Evolutionary conservation across 345 rosid genomes (phyloP), one percentile per base, ranked within the genome.

Genomic region (Trapa incisa): DNA sequence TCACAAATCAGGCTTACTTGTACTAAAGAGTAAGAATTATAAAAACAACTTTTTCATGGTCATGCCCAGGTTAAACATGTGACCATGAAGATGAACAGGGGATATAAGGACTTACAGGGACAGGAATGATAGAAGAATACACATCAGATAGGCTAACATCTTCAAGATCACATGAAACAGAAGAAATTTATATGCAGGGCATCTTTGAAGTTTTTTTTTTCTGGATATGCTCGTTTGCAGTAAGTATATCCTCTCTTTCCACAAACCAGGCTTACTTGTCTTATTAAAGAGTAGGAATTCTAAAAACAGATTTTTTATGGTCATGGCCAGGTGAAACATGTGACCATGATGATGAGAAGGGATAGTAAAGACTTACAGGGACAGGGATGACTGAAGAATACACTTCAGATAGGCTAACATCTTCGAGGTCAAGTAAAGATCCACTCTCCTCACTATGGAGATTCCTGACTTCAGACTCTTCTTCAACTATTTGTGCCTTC

Each of bases 401-500:
- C 70, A 88, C 88, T 77, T 94, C 99, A 32, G 85, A 74, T 82
- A 90, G 78, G 78, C 76, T 76, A 70, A 90, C 97, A 67, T 94
- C 99, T 80, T 90, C 96, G 72, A 87, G 72, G 65, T 81, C 99
- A 81, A 94, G 80, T 77, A 86, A 86, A 75, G 88, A 67, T 65
- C 91, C 97, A 73, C 82, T 80, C 76, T 88, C 96, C 73, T 93
- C 99, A 62, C 80, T 70, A 72, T 83, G 85, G 65, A 94, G 84
- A 75, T 48, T 64, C 83, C 87, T 81, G 47, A 79, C 77, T 71
- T 90, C 96, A 69, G 96, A 88, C 77, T 90, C 95, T 81, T 89
- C 96, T 87, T 94, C 95, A 67, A 86, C 84, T 72, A 88, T 77
- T 74, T 81, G 87, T 79, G 88, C 94, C 80, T 90, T 94, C 89